Percentiles rank a stretch among this genome's conserved stretches.
Evolutionary conservation across 2,329 filamentous ascomycete genomes (phyloP).

Genomic region (Fusarium oxysporum): DNA sequence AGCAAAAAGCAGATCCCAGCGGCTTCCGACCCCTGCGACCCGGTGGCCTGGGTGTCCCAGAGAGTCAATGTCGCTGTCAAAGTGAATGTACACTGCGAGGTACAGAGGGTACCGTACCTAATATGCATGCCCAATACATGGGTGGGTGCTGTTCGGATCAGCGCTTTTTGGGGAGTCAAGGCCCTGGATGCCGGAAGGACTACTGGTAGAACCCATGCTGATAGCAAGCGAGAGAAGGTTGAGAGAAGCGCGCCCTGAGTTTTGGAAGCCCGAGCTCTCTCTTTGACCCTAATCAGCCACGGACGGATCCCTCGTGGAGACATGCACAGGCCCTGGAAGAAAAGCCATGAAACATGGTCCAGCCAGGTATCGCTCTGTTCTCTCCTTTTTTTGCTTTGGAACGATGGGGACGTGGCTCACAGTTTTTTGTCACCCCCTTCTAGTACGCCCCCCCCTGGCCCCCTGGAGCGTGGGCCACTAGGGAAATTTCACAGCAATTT

Average conservation of each 20-base stretch:
- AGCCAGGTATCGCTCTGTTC: conserved; percentile 31
- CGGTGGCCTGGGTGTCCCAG: conserved; percentile 38
- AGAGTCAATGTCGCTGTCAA: conserved; percentile 7
- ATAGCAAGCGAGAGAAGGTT: conserved; percentile 33
- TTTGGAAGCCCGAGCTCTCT: conserved; percentile 30
- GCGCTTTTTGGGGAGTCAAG: conserved; percentile 19
- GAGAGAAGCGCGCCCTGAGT: conserved; percentile 34
- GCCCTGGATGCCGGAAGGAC: conserved; percentile 19
- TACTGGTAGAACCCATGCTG: conserved; percentile 24
- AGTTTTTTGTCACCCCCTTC: conserved; percentile 34
- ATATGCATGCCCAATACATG: neutral
- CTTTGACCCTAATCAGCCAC: conserved; percentile 30
- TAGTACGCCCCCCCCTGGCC: conserved; percentile 23
- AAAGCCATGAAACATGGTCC: conserved; percentile 41
- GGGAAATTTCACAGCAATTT: conserved; percentile 38
- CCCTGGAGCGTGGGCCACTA: conserved; percentile 15
- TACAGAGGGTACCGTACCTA: conserved; percentile 13
- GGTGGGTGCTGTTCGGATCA: conserved; percentile 27
- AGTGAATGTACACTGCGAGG: neutral
- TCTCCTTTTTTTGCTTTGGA: conserved; percentile 36
- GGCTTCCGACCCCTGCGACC: conserved; percentile 37
- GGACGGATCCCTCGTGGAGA: conserved; percentile 37
- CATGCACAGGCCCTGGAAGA: conserved; percentile 33
- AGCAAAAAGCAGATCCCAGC: conserved; percentile 33
- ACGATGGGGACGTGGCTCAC: conserved; percentile 18